Conservation (phyloP, 2,329 filamentous ascomycete species). For the Raffaelea ambrosiae region DNA sequence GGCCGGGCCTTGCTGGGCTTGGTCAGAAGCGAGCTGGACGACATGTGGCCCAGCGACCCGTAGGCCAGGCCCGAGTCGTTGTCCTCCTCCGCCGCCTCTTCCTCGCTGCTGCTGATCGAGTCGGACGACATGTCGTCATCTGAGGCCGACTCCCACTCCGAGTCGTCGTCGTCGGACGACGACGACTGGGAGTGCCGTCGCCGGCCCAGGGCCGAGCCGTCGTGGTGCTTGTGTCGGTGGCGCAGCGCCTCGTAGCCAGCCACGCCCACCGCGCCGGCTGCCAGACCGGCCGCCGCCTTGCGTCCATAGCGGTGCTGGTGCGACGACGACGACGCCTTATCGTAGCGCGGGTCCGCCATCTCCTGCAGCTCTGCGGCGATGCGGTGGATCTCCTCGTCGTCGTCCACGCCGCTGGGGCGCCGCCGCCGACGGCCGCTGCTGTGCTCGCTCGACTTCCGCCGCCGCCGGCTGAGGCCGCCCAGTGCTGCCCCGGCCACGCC, state of each 20-base stretch:
- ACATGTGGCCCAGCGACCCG: conserved; percentile 18
- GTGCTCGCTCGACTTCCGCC: neutral
- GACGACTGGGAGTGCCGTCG: neutral
- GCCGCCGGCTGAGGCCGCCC: neutral
- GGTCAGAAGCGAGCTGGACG: conserved; percentile 10
- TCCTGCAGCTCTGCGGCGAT: conserved; percentile 46
- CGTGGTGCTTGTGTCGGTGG: neutral
- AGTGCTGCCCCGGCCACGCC: conserved; percentile 8
- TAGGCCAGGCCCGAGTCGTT: conserved; percentile 34
- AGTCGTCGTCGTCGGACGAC: conserved; percentile 31
- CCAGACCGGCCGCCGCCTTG: neutral
- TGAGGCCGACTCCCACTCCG: conserved; percentile 50
- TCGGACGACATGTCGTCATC: conserved; percentile 34
- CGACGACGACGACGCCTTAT: conserved; percentile 22
- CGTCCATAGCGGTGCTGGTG: conserved; percentile 8
- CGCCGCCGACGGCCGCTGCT: conserved; percentile 1
- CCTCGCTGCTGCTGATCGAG: too few relatives aligned
- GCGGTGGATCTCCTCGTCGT: conserved; percentile 49
- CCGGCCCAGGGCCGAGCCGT: conserved; percentile 19
- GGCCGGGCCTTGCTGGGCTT: conserved; percentile 24
- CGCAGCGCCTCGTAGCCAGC: neutral
- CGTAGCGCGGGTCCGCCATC: conserved; percentile 42
- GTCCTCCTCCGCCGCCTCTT: too few relatives aligned
- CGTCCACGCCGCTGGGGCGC: conserved; percentile 21
- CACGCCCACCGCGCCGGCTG: neutral